Base-by-base conservation (phyloP, 306 rosid genomes). In the Castanea mollissima region DNA sequence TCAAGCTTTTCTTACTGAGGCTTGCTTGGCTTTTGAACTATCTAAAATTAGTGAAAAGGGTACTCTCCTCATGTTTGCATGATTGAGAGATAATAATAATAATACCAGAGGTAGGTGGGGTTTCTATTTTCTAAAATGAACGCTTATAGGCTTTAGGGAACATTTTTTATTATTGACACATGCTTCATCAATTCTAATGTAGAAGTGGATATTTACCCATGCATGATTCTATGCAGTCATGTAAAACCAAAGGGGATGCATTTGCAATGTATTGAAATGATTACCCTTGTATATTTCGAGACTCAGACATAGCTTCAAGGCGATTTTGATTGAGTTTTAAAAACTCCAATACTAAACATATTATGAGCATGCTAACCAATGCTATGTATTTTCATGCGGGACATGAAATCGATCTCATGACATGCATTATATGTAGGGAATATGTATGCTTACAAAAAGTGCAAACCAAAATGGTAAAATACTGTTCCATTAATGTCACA, bases 51-150 rank as follows among this genome's bases (percentile, higher is more conserved):
- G 73, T 62, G 54, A 74, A 87, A 77, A 68, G 12, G 69, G 20
- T 80, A 69, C 77, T 74, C 80, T 76, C 89, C 91, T 85, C 91
- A 67, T 86, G 91, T 85, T 76, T 80, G 87, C 90, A 88, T 86
- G 85, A 91, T 86, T 87, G 86, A 76, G 76, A 75, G 57, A 79
- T 11, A 73, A 80, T 63, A 74, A 80, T 63, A 71, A 73, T 71
- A 46, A 70, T 75, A 27, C 78, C 25, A 52, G 20, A 69, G 65
- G 58, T 60, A 35, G 57, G 79, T 69, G 69, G 52, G 78, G 58
- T 69, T 11, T 41, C 46, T 11, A 49, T 11, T 49, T 44, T 79
- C 64, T 55, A 19, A 67, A 73, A 76, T 74, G n/a, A 67, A 67
- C 58, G 57, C 78, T 69, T 74, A 74, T 52, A 19, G 70, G 27